Evolutionary conservation across 2,329 filamentous ascomycete species (phyloP), one percentile per base, ranked within the genome.

Genomic region (Pseudogymnoascus pannorum): DNA sequence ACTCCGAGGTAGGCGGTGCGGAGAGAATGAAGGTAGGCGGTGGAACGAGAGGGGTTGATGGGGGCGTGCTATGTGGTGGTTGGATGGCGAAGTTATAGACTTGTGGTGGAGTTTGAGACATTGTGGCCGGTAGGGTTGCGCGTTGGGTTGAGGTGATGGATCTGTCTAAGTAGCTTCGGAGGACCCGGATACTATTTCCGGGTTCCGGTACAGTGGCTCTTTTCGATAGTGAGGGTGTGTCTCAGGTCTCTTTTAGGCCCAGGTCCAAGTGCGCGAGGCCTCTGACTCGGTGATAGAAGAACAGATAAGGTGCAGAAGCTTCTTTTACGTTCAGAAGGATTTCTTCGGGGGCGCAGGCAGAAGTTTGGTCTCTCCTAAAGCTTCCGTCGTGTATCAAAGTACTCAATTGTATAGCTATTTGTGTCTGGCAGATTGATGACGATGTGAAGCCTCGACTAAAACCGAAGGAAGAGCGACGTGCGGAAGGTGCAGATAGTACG

Each of bases 221-320:
- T 54, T 54, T 54, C 48, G 48, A 33, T 33, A 33, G 48, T 54
- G 48, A 54, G 48, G 48, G 16, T 54, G 48, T 54, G 48, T 54
- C 48, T 54, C 48, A 54, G 48, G 26, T 54, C 48, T 18, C 48
- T 33, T 11, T 20, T 54, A 16, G 14, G 48, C 16, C 26, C 9
- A 11, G 44, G 26, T 7, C 26, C 48, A 11, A 33, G 26, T 31
- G 26, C 26, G 48, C 9, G 48, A 54, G 48, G 48, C 48, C 26
- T 33, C 26, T 18, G 48, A 31, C 18, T 14, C 26, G 48, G 26
- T 14, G 26, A n/a, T 31, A 26, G 48, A 9, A 31, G 48, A 20
- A 6, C 26, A 31, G 48, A 54, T 20, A 54, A 54, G 26, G 48
- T 9, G 26, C 24, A n/a, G 24, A 54, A 54, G 44, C 44, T 31